phyloP scores from a whole-genome alignment of 331 rosid genomes.

The Phaseolus coccineus region DNA sequence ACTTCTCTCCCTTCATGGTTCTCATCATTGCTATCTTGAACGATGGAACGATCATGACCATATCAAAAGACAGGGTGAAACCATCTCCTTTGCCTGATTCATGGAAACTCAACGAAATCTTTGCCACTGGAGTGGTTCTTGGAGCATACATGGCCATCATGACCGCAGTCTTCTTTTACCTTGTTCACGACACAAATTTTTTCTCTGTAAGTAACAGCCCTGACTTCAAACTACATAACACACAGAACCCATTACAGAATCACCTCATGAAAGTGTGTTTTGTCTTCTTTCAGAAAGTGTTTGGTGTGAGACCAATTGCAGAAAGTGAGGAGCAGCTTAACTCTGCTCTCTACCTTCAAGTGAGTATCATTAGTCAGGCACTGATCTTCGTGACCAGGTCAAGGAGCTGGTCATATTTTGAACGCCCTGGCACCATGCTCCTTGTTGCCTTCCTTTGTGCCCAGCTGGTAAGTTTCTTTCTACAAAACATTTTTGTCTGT shows the following conservation, averaged over 20 bases:
- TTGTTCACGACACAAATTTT: slow-evolving; percentile 56
- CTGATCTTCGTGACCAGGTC: slow-evolving; percentile 93
- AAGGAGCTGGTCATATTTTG: slow-evolving; percentile 77
- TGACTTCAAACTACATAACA: neutral
- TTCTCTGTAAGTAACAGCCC: slow-evolving; percentile 61
- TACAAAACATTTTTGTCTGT: neutral
- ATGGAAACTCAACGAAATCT: slow-evolving; percentile 94
- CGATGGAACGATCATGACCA: slow-evolving; percentile 97
- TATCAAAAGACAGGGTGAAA: slow-evolving; percentile 92
- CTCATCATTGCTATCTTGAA: slow-evolving; percentile 83
- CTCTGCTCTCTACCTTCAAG: slow-evolving; percentile 94
- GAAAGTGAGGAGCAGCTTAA: slow-evolving; percentile 56
- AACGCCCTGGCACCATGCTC: slow-evolving; percentile 80
- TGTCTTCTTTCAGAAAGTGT: slow-evolving; percentile 49
- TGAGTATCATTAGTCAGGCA: slow-evolving; percentile 91
- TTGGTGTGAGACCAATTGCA: slow-evolving; percentile 58
- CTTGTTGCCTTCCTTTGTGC: slow-evolving; percentile 74
- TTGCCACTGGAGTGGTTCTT: slow-evolving; percentile 86
- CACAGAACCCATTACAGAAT: neutral
- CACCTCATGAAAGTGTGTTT: neutral
- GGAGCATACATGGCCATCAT: slow-evolving; percentile 91
- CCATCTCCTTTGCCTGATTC: slow-evolving; percentile 96
- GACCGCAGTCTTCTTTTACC: slow-evolving; percentile 78
- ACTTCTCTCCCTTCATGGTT: slow-evolving; percentile 96
- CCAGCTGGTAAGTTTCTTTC: slow-evolving; percentile 67